Conservation (phyloP, 2,329 filamentous ascomycete genomes). For the Dactylellina sp. region DNA sequence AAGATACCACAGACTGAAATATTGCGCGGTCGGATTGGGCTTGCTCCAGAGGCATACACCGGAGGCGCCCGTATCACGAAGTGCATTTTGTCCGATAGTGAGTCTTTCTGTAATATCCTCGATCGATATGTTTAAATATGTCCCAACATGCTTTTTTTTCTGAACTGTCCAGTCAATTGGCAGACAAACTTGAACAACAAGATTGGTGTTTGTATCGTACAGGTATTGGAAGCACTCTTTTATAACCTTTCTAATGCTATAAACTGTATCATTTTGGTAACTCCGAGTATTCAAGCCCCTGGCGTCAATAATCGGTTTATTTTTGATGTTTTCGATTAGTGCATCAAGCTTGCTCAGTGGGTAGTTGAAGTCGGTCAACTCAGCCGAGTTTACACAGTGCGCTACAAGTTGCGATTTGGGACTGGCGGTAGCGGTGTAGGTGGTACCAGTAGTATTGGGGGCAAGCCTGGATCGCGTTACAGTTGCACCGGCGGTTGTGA, state of each 20-base stretch:
- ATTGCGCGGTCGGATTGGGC: not conserved
- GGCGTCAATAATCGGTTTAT: no score
- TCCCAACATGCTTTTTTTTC: not conserved
- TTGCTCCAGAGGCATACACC: not conserved
- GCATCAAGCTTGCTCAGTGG: no score
- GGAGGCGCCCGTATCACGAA: not conserved
- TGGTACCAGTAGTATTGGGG: no score
- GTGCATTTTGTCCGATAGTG: not conserved
- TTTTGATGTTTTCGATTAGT: no score
- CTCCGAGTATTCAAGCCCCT: no score
- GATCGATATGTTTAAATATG: not conserved
- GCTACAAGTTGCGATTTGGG: no score
- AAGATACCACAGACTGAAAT: not conserved
- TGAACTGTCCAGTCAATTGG: not conserved
- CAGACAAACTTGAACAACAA: constrained; percentile 1
- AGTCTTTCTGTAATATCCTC: not conserved
- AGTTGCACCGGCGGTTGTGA: no score
- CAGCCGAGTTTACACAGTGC: no score
- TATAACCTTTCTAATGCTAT: no score
- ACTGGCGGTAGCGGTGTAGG: no score
- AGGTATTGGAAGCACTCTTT: constrained; percentile 4
- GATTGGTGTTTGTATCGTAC: not conserved
- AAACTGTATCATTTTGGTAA: not conserved
- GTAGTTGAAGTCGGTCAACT: no score
- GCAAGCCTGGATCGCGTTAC: no score